Evolutionary conservation across 352 stramenopile genomes (phyloP), one percentile per base, ranked within the genome.

Genomic region (Globisporangium radiosum): DNA sequence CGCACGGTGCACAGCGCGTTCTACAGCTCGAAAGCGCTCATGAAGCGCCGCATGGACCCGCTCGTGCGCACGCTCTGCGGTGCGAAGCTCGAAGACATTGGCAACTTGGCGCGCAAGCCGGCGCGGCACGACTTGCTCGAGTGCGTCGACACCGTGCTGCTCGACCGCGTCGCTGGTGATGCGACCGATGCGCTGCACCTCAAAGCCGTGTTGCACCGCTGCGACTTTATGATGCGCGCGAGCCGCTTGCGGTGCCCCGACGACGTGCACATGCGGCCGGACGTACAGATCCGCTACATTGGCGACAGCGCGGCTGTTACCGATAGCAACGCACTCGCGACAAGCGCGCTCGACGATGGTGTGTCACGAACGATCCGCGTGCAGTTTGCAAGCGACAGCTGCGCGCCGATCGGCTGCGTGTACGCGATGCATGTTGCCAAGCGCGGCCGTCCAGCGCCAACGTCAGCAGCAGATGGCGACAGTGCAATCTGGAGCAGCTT

Each of bases 201-300:
- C 13, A 75, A 74, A 19, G 82, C 77, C 33, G 66, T 81, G 36
- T 45, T 81, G 13, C 86, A 95, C 56, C 83, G 81, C 19, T 93
- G 84, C 48, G 86, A 95, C 57, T 86, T 84, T 38, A 72, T 94
- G 59, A 91, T 95, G 76, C 73, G 82, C 63, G 62, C 71, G 14
- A 92, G 85, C 40, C 69, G 84, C 33, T 76, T 70, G 44, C 78
- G 74, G 4, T 94, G 83, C 50, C 52, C 84, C 5, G 77, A 77
- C 17, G 82, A 90, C 49, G 57, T 76, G 8, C 60, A 76, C 17
- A 72, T 70, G 1, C 71, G 80, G 17, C 73, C 77, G 8, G 66
- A 75, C 47, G 61, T 90, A 37, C 57, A 79, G 52, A 75, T 93
- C 15, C 52, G 53, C 8, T 68, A 76, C 52, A 62, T 69, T 14